These are phyloP conservation scores for Sodiomyces alkalinus DNA, from an alignment of 2,329 filamentous ascomycete genomes.

Conservation along the genomic window DNA sequence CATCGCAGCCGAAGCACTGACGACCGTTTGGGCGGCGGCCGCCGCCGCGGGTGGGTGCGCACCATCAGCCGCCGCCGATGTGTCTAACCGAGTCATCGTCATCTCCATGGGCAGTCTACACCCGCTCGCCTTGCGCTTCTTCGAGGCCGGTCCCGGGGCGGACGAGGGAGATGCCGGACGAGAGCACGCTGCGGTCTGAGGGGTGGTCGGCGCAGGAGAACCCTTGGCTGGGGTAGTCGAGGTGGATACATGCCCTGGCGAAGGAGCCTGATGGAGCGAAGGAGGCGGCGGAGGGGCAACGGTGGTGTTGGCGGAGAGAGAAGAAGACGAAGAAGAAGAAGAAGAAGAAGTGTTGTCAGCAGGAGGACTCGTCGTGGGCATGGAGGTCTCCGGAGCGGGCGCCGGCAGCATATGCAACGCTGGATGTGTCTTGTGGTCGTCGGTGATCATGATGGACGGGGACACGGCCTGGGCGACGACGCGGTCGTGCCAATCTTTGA, in stretches of 20 bases:
- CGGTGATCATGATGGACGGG: conserved; percentile 87
- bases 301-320: too few relatives aligned
- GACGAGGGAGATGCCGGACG: conserved; percentile 59
- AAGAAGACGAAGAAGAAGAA: too few relatives aligned
- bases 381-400: conserved; percentile 4
- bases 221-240: too few relatives aligned
- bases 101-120: conserved; percentile 59
- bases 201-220: too few relatives aligned
- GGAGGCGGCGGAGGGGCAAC: too few relatives aligned
- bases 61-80: conserved; percentile 25
- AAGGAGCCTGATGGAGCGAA: too few relatives aligned
- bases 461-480: conserved; percentile 75
- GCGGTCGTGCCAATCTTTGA: conserved; percentile 66
- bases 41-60: conserved; percentile 21
- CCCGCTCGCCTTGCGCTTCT: conserved; percentile 69
- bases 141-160: conserved; percentile 45
- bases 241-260: too few relatives aligned
- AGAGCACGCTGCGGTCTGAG: too few relatives aligned
- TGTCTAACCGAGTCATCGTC: conserved; percentile 71
- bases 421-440: conserved; percentile 83
- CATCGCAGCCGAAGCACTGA: conserved; percentile 19
- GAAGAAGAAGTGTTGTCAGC: too few relatives aligned
- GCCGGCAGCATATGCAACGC: conserved; percentile 16
- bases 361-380: conserved; percentile 22
- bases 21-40: conserved; percentile 12